Evolutionary conservation across 192 early-diverging fungal species (phyloP).

Genomic region (Mortierella antarctica): DNA sequence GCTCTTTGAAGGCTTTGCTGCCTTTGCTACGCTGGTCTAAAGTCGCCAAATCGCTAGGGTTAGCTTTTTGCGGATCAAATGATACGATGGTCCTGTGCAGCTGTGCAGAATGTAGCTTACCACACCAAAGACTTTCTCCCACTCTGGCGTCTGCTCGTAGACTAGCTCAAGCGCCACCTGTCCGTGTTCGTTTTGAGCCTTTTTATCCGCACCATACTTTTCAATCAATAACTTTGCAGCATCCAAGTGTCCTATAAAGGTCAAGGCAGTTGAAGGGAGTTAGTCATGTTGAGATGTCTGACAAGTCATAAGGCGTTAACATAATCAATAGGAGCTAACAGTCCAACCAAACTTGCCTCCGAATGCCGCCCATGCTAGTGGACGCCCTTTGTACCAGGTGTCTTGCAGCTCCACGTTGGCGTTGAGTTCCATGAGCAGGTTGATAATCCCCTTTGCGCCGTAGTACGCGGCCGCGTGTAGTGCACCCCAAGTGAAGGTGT

Average conservation of each 20-base stretch:
- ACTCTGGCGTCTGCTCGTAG: slow-evolving; percentile 68
- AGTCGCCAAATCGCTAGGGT: not conserved
- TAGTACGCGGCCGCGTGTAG: slow-evolving; percentile 90
- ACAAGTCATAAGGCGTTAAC: not conserved
- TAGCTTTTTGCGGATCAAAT: not conserved
- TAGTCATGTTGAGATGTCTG: not conserved
- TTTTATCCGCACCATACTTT: slow-evolving; percentile 78
- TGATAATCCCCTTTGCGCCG: slow-evolving; percentile 74
- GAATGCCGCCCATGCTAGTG: slow-evolving; percentile 94
- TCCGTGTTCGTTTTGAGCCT: slow-evolving; percentile 79
- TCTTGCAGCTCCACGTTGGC: slow-evolving; percentile 86
- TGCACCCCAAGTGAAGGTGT: slow-evolving; percentile 82
- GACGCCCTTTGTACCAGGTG: slow-evolving; percentile 83
- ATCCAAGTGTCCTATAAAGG: slow-evolving; percentile 64
- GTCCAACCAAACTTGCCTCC: slow-evolving; percentile 53
- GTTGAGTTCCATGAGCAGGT: slow-evolving; percentile 76
- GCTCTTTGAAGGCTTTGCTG: slow-evolving; percentile 22
- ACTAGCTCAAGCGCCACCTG: slow-evolving; percentile 87
- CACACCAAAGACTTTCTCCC: slow-evolving; percentile 60
- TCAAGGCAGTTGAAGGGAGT: not conserved
- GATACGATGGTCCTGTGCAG: not conserved
- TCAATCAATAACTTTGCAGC: slow-evolving; percentile 79
- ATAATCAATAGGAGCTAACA: not conserved
- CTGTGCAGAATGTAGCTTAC: slow-evolving; percentile 14
- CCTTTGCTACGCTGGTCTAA: slow-evolving; percentile 13